phyloP scores from a whole-genome alignment of 495 filamentous ascomycete genomes.

The Penicillium turbatum region DNA sequence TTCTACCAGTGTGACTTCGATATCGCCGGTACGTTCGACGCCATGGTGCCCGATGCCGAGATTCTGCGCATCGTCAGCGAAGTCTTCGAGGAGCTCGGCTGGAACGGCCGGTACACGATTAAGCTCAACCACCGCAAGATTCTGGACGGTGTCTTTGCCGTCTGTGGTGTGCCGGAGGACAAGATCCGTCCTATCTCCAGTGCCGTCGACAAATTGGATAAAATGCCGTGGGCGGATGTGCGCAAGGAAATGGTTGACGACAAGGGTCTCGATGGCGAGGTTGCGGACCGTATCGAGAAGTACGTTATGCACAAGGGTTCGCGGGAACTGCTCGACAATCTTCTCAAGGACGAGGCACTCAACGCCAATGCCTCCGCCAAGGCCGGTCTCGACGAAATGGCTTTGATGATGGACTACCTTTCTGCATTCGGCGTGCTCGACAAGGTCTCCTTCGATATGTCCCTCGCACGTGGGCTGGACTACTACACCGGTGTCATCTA shows the following conservation, averaged over 20 bases:
- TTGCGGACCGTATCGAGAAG: conserved; percentile 81
- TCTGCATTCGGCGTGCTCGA: conserved; percentile 68
- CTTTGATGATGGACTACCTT: conserved; percentile 74
- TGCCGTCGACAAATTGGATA: conserved; percentile 95
- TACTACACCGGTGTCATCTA: conserved; percentile 96
- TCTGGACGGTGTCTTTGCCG: conserved; percentile 85
- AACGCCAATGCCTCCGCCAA: conserved; percentile 66
- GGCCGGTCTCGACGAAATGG: conserved; percentile 77
- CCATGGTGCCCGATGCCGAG: conserved; percentile 97
- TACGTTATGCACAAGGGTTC: conserved; percentile 69
- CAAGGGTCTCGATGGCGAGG: conserved; percentile 69
- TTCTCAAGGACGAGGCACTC: conserved; percentile 60
- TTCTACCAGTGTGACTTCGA: conserved; percentile 99
- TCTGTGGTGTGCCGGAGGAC: conserved; percentile 81
- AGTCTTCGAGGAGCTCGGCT: conserved; percentile 76
- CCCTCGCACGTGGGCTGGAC: conserved; percentile 79
- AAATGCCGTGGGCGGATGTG: conserved; percentile 85
- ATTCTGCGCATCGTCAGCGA: conserved; percentile 79
- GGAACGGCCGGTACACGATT: conserved; percentile 69
- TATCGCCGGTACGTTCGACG: conserved; percentile 82
- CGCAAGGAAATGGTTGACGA: conserved; percentile 89
- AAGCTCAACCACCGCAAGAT: conserved; percentile 97
- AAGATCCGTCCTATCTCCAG: conserved; percentile 83
- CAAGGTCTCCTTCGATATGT: conserved; percentile 75
- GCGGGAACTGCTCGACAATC: conserved; percentile 61